Percentiles rank a stretch among this genome's conserved stretches.
These are phyloP conservation scores for Tylopilus sp. DNA, from an alignment of 1,284 basidiomycete genomes.

Conservation along the genomic window DNA sequence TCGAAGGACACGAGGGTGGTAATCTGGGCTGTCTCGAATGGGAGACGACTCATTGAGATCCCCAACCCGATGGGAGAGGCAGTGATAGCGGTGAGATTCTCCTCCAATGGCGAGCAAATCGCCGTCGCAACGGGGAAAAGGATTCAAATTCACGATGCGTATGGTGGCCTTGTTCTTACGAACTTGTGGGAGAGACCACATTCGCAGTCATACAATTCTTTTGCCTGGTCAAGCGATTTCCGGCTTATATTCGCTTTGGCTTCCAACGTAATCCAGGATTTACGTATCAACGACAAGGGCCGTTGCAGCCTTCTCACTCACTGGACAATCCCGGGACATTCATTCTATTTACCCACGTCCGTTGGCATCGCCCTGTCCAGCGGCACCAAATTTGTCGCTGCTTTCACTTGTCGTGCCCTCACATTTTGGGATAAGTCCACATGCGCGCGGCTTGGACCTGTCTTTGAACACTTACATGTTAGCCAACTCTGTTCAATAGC, in stretches of 20 bases:
- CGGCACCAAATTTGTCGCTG: background rate
- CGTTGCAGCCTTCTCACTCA: no score
- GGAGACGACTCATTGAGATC: no score
- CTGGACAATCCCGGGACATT: background rate
- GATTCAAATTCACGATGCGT: background rate
- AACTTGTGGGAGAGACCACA: no score
- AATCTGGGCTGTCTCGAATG: background rate
- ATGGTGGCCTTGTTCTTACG: background rate
- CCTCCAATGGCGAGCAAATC: background rate
- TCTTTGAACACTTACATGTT: background rate
- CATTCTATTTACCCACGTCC: no score
- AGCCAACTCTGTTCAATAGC: background rate
- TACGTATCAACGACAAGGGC: no score
- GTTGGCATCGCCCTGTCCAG: background rate
- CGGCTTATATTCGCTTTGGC: no score
- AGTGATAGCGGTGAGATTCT: background rate
- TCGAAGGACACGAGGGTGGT: background rate
- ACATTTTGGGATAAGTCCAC: slow-evolving; percentile 5
- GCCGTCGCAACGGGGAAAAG: no score
- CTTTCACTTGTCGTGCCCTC: background rate
- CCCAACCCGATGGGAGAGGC: no score
- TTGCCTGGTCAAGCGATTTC: background rate
- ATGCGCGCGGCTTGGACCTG: background rate
- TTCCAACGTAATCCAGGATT: no score
- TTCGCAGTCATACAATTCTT: background rate